These are phyloP conservation scores for Grosmannia penicillata DNA, from an alignment of 2,329 filamentous ascomycete genomes.

Conservation along the genomic window DNA sequence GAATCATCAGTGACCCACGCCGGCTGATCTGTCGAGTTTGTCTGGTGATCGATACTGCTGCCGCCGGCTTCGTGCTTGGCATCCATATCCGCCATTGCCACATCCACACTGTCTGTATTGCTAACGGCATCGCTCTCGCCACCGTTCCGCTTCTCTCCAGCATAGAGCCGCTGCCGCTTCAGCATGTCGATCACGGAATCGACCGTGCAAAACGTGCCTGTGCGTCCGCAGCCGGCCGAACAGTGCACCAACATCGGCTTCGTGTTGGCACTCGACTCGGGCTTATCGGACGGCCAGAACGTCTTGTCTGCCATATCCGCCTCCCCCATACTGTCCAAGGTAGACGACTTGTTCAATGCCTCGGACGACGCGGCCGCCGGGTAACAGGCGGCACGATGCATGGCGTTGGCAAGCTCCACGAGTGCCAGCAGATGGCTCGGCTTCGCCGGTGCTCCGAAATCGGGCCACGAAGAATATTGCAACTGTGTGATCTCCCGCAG, in stretches of 20 bases:
- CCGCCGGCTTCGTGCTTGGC: no score
- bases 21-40: neutral
- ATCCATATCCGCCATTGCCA: no score
- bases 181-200: constrained; percentile 94
- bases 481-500: constrained; percentile 89
- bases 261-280: constrained; percentile 33
- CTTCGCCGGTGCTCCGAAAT: constrained; percentile 85
- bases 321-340: constrained; percentile 12
- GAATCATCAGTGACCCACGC: constrained; percentile 56
- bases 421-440: constrained; percentile 74
- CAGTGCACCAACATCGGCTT: constrained; percentile 86
- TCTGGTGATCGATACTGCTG: no score
- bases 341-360: no score
- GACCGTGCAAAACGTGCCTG: constrained; percentile 91
- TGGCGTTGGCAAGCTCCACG: constrained; percentile 74
- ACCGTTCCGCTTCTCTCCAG: neutral
- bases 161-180: constrained; percentile 57
- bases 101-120: no score
- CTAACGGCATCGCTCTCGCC: no score
- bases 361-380: no score
- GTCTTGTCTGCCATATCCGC: no score
- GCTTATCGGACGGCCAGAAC: constrained; percentile 45
- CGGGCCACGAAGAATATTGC: constrained; percentile 93
- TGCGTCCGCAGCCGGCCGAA: constrained; percentile 88
- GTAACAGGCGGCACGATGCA: constrained; percentile 39